Base-by-base conservation (phyloP, 2,329 filamentous ascomycete species). In the Emydomyces testavorans region DNA sequence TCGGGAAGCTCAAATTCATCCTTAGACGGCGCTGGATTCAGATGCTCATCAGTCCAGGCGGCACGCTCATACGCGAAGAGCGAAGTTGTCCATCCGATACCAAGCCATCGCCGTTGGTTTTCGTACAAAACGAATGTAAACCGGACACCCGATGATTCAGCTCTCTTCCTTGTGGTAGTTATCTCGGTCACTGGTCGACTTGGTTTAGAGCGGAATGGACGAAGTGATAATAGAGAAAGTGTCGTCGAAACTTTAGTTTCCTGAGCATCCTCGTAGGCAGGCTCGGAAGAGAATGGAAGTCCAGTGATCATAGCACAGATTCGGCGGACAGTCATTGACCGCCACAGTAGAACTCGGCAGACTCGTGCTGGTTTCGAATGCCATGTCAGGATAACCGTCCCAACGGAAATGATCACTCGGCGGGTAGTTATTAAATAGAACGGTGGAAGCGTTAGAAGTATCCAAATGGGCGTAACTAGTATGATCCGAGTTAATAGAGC, bases 121-220 rank as follows among this genome's bases (percentile, higher is more conserved):
- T 98, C 92, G 60, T 89, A 96, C 2, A 98, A 75, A 40, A 92
- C 89, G 54, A 98, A 98, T 0, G 92, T 98, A 60, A 98, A 98
- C 37, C 88, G 85, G 11, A 98, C 85, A 1, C 89, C 88, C 0
- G 87, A 78, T 3, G 83, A 82, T 53, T 65, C 58, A 53, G 69
- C 56, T 39, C 63, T 59, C 47, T 63, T 62, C 45, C 58, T 63
- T 51, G 68, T 68, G 16, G 72, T 70, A 13, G 71, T 68, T 26
- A 75, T 65, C 45, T 71, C 69, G 24, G 72, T 66, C 1, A 65
- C 63, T 54, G 67, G 69, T 32, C 72, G 69, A 49, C 71, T 68
- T 62, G 36, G 48, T 29, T 67, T 65, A 11, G 65, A 49, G 66
- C 26, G 67, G 58, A 37, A 61, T 55, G 39, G 68, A 62, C 29